phyloP scores from a whole-genome alignment of 148 eudicot genomes.

The Suaeda aralocaspica region DNA sequence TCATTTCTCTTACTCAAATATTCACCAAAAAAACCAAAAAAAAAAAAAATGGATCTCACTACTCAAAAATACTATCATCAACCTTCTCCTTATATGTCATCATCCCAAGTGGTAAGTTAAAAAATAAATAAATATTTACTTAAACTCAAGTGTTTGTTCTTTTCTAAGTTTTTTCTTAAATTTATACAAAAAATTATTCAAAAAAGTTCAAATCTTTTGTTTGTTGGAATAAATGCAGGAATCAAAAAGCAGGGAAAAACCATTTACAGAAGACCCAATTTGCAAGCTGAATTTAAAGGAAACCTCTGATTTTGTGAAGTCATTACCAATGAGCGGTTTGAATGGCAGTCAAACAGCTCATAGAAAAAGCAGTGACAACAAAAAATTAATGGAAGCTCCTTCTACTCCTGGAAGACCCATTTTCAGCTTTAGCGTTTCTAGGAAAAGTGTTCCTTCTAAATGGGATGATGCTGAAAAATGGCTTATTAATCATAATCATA shows the following conservation, averaged over 20 bases:
- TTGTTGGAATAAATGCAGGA: conserved; percentile 22
- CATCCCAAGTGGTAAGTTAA: conserved; percentile 29
- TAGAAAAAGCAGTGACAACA: conserved; percentile 30
- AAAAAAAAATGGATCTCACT: conserved; percentile 26
- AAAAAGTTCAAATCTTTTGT: background rate
- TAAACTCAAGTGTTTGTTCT: conserved; percentile 22
- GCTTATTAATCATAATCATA: conserved; percentile 28
- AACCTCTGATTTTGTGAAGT: conserved; percentile 68
- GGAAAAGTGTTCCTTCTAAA: conserved; percentile 68
- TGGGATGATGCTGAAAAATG: conserved; percentile 97
- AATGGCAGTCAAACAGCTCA: conserved; percentile 32
- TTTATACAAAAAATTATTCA: background rate
- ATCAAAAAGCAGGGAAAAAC: conserved; percentile 34
- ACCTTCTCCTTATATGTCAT: conserved; percentile 16
- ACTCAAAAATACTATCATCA: conserved; percentile 27
- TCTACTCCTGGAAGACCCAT: conserved; percentile 74
- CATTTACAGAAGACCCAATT: conserved; percentile 72
- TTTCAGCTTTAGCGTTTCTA: conserved; percentile 64
- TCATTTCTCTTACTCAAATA: background rate
- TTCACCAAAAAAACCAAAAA: no score
- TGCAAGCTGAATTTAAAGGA: conserved; percentile 67
- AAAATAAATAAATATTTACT: background rate
- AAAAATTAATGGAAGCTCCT: conserved; percentile 48
- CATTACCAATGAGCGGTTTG: conserved; percentile 47
- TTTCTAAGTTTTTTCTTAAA: background rate